These are phyloP conservation scores for Wallacemonas rigidus DNA, from an alignment of 208 protist species.

Conservation along the genomic window DNA sequence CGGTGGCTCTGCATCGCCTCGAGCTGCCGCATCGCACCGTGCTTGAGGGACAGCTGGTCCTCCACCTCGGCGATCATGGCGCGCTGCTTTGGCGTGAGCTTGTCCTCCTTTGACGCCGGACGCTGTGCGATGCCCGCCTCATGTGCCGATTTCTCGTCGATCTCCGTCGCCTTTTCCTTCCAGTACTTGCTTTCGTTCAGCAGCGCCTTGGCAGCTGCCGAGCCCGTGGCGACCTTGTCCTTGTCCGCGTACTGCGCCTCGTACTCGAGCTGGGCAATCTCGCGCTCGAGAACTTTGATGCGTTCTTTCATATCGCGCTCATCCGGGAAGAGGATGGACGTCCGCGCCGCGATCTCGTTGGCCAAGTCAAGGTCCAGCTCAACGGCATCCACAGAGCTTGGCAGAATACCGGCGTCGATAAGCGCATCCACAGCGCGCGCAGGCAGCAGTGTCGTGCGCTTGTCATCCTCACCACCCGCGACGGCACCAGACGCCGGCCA, in stretches of 20 bases:
- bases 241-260: constrained; percentile 80
- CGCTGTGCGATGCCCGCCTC: constrained; percentile 71
- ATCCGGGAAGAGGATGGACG: constrained; percentile 73
- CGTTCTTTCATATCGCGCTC: constrained; percentile 56
- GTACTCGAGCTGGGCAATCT: constrained; percentile 83
- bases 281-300: constrained; percentile 61
- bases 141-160: constrained; percentile 77
- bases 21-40: constrained; percentile 56
- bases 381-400: constrained; percentile 41
- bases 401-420: constrained; percentile 61
- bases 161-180: constrained; percentile 57
- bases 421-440: constrained; percentile 56
- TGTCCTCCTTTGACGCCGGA: constrained; percentile 19
- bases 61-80: constrained; percentile 65
- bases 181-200: constrained; percentile 69
- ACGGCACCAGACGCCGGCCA: neutral
- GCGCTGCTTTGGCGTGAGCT: constrained; percentile 26
- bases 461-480: constrained; percentile 4
- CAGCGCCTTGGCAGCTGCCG: constrained; percentile 65
- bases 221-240: constrained; percentile 72
- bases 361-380: constrained; percentile 81
- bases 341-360: constrained; percentile 80
- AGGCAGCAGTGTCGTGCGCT: constrained; percentile 53
- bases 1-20: constrained; percentile 66
- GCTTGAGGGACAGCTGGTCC: constrained; percentile 46